Percentiles rank a stretch among this genome's conserved stretches.
These are phyloP conservation scores for Hippophae rhamnoides DNA, from an alignment of 306 rosid species.

Conservation along the genomic window DNA sequence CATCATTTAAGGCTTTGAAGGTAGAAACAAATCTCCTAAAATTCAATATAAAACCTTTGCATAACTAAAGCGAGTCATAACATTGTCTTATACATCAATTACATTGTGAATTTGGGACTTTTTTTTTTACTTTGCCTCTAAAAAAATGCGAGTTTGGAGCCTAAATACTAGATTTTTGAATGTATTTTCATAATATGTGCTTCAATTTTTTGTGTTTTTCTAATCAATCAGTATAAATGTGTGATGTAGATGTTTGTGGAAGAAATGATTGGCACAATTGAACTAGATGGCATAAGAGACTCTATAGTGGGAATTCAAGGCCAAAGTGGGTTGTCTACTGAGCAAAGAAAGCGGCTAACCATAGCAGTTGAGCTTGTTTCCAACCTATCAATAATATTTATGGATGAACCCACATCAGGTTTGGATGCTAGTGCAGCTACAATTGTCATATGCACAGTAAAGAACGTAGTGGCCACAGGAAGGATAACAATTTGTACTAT, in stretches of 20 bases:
- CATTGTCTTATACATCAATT: not conserved
- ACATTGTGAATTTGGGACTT: too few relatives aligned
- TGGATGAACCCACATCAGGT: slow-evolving; percentile 80
- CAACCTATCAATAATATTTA: slow-evolving; percentile 78
- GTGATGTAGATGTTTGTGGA: slow-evolving; percentile 56
- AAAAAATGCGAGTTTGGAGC: too few relatives aligned
- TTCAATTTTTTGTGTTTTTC: too few relatives aligned
- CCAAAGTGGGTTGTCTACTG: slow-evolving; percentile 63
- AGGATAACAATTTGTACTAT: slow-evolving; percentile 79
- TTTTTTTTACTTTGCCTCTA: too few relatives aligned
- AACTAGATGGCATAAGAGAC: slow-evolving; percentile 54
- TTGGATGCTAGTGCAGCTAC: slow-evolving; percentile 86
- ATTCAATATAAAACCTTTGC: too few relatives aligned
- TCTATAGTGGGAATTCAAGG: slow-evolving; percentile 61
- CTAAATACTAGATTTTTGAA: too few relatives aligned
- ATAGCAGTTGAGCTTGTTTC: slow-evolving; percentile 84
- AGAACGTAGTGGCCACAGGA: slow-evolving; percentile 65
- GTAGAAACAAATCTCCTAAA: too few relatives aligned
- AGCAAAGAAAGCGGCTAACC: slow-evolving; percentile 72
- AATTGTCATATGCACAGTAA: slow-evolving; percentile 73
- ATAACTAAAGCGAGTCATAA: too few relatives aligned
- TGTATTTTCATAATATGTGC: too few relatives aligned
- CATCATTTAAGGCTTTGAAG: too few relatives aligned
- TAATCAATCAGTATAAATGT: too few relatives aligned
- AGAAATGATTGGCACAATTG: slow-evolving; percentile 62